A percentile compares a stretch with the other conserved stretches of the same genome.
These are phyloP conservation scores for Mycena venus DNA, from an alignment of 768 basidiomycete species.

Conservation along the genomic window DNA sequence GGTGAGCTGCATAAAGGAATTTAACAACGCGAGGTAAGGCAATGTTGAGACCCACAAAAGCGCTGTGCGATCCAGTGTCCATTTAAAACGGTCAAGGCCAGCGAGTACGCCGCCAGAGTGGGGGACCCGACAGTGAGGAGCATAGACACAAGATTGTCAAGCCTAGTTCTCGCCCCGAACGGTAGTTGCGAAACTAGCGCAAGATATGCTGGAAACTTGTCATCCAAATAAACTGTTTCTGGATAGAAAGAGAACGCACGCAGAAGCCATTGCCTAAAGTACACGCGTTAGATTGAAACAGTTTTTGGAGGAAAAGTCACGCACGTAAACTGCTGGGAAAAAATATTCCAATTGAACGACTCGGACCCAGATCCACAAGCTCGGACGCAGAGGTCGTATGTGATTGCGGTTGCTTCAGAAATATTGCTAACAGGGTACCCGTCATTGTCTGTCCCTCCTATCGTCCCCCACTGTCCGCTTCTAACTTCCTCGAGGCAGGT, in stretches of 20 bases:
- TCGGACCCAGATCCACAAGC: conserved; percentile 37
- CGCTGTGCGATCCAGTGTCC: conserved; percentile 46
- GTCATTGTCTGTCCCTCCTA: conserved; percentile 29
- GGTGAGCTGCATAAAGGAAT: too few relatives aligned
- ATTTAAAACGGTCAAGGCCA: conserved; percentile 52
- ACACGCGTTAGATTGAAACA: not conserved
- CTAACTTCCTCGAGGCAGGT: conserved; percentile 18
- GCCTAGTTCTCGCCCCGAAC: conserved; percentile 46
- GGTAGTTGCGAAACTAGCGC: conserved; percentile 56
- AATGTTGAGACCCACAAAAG: conserved; percentile 36
- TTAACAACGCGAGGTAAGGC: too few relatives aligned
- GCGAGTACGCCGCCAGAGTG: conserved; percentile 52
- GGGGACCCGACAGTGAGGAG: conserved; percentile 56
- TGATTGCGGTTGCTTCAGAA: conserved; percentile 37
- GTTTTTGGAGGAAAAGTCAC: not conserved
- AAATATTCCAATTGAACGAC: conserved; percentile 41
- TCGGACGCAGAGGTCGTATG: conserved; percentile 38
- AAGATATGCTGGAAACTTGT: conserved; percentile 49
- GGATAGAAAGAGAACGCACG: conserved; percentile 10
- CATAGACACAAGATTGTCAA: conserved; percentile 50
- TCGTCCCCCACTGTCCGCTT: conserved; percentile 18
- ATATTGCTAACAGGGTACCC: conserved; percentile 35
- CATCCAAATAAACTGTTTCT: not conserved
- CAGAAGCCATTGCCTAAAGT: conserved; percentile 50
- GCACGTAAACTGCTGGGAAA: conserved; percentile 47